A percentile compares a stretch with the other conserved stretches of the same genome.
Evolutionary conservation across 2,329 filamentous ascomycete genomes (phyloP).

Genomic region (Alternaria sp.): DNA sequence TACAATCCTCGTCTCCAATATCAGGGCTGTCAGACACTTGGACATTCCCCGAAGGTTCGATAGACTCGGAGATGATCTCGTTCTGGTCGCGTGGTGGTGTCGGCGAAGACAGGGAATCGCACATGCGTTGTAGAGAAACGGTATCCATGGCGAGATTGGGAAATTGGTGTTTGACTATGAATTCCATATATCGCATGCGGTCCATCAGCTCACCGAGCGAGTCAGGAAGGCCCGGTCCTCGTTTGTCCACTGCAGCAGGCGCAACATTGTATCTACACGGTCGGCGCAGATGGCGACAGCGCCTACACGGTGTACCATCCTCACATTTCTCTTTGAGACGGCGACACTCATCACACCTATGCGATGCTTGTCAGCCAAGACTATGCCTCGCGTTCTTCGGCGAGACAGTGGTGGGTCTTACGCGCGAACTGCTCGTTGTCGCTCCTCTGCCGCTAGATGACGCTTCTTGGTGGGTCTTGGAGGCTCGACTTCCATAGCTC

Average conservation of each 20-base stretch:
- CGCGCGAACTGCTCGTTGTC: constrained; percentile 25
- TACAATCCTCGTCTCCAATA: constrained; percentile 18
- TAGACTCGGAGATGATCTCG: not conserved
- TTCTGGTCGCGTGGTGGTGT: constrained; percentile 4
- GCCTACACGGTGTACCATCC: constrained; percentile 63
- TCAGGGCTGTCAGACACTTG: constrained; percentile 14
- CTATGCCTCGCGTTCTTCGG: not conserved
- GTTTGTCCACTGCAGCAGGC: constrained; percentile 9
- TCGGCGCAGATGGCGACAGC: constrained; percentile 62
- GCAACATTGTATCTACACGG: constrained; percentile 50
- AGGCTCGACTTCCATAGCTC: constrained; percentile 15
- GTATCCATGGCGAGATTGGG: constrained; percentile 14
- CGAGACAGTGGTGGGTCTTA: constrained; percentile 11
- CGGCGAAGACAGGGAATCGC: constrained; percentile 11
- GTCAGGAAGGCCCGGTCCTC: not conserved
- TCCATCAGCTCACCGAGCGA: constrained; percentile 15
- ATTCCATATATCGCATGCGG: constrained; percentile 17
- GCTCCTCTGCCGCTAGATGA: constrained; percentile 18
- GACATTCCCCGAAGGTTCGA: not conserved
- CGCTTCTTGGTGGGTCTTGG: constrained; percentile 24
- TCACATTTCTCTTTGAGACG: constrained; percentile 67
- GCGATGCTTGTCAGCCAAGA: constrained; percentile 10
- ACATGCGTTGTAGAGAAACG: constrained; percentile 13
- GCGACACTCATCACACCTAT: constrained; percentile 64
- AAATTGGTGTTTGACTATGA: constrained; percentile 14